phyloP scores from a whole-genome alignment of 129 eudicot genomes.

The Saussurea involucrata region DNA sequence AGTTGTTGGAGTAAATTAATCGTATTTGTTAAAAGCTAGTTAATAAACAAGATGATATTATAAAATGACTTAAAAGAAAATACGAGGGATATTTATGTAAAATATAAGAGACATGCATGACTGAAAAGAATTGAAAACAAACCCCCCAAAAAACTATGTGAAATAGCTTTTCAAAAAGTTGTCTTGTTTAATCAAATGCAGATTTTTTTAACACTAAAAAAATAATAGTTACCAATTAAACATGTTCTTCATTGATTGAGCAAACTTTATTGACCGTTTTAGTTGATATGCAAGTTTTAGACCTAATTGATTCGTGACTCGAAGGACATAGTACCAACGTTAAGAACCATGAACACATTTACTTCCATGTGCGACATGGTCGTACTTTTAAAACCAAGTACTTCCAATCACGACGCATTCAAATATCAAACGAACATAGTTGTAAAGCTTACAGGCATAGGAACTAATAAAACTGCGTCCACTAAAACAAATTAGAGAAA shows the following conservation, averaged over 20 bases:
- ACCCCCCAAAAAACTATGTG: background rate
- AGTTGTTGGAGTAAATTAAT: too few relatives aligned
- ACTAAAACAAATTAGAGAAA: background rate
- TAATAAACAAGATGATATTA: background rate
- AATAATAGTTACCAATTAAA: background rate
- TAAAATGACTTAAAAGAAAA: background rate
- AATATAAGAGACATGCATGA: background rate
- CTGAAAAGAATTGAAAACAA: background rate
- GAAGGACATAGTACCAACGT: background rate
- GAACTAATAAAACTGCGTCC: background rate
- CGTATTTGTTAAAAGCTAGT: background rate
- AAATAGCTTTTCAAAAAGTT: background rate
- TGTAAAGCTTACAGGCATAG: background rate
- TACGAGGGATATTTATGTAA: background rate
- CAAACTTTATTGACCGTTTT: background rate
- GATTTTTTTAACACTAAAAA: background rate
- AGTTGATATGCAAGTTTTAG: background rate
- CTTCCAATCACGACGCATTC: background rate
- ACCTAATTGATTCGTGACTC: background rate
- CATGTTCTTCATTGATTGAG: background rate
- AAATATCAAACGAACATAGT: background rate
- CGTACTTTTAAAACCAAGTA: conserved; percentile 1
- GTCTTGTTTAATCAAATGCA: background rate
- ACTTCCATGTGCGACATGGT: conserved; percentile 16
- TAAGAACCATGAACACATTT: background rate